These are phyloP conservation scores for Vinca major DNA, from an alignment of 305 asterid genomes.

Conservation along the genomic window DNA sequence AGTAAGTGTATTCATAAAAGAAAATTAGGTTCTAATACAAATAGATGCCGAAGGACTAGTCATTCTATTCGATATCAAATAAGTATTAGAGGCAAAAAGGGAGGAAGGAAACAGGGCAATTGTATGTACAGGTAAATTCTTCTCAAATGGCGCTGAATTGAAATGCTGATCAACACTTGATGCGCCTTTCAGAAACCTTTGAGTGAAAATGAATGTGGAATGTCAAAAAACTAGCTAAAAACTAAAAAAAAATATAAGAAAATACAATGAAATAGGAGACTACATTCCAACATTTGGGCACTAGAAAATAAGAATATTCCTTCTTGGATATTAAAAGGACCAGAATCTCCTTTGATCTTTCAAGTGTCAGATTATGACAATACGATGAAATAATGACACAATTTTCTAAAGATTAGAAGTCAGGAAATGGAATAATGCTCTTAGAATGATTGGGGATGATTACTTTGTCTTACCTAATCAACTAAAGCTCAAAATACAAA, in stretches of 20 bases:
- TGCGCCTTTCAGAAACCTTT: conserved; percentile 95
- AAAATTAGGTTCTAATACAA: neutral
- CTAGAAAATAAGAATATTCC: neutral
- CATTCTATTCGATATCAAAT: conserved; percentile 12
- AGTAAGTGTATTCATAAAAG: conserved; percentile 7
- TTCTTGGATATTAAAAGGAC: neutral
- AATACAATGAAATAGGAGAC: neutral
- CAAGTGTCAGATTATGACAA: neutral
- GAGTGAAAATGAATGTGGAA: conserved; percentile 16
- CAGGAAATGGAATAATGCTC: neutral
- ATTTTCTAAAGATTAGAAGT: neutral
- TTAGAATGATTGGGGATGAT: too few relatives aligned
- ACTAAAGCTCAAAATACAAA: neutral
- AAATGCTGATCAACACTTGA: conserved; percentile 89
- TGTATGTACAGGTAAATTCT: conserved; percentile 72
- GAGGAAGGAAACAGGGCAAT: conserved; percentile 2
- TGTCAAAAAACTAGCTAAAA: conserved; percentile 21
- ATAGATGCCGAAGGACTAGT: neutral
- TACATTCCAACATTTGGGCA: neutral
- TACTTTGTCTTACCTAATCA: neutral
- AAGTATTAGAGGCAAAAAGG: conserved; percentile 11
- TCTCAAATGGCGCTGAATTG: conserved; percentile 65
- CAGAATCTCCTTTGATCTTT: neutral
- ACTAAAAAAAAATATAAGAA: neutral
- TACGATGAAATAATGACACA: neutral